Evolutionary conservation across 441 rosid genomes (phyloP).

Genomic region (Erodium trifolium): DNA sequence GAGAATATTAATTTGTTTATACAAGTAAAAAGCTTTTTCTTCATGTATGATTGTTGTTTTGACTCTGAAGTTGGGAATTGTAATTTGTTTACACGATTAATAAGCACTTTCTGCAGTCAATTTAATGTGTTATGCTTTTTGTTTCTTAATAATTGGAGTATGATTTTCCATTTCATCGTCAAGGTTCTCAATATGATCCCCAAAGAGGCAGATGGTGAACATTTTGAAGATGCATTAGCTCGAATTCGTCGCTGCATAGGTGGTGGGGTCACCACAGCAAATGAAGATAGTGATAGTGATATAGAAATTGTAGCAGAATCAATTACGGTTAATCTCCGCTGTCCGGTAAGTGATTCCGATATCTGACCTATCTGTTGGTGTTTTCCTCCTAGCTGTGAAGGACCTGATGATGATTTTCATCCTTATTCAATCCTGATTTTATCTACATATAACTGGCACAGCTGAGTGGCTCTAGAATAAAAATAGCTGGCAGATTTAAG

Average conservation of each 20-base stretch:
- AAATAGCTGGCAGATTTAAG: constrained; percentile 12
- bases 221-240: constrained; percentile 23
- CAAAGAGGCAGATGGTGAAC: constrained; percentile 26
- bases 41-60: background rate
- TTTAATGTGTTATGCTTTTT: background rate
- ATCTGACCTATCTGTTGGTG: background rate
- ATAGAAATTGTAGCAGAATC: constrained; percentile 29
- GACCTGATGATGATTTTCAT: background rate
- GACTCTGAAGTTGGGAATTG: background rate
- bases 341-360: constrained; percentile 23
- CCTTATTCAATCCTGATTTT: background rate
- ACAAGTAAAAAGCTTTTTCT: no score
- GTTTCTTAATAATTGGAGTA: background rate
- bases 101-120: background rate
- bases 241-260: constrained; percentile 27
- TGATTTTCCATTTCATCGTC: constrained; percentile 2
- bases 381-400: background rate
- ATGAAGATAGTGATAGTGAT: constrained; percentile 28
- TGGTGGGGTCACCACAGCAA: constrained; percentile 23
- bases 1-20: no score
- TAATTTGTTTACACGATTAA: background rate
- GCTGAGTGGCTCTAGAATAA: constrained; percentile 12
- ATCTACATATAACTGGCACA: constrained; percentile 8
- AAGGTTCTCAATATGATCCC: constrained; percentile 25
- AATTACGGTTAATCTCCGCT: constrained; percentile 23